These are phyloP conservation scores for Tricholoma sp. DNA, from an alignment of 768 basidiomycete genomes.

Conservation along the genomic window DNA sequence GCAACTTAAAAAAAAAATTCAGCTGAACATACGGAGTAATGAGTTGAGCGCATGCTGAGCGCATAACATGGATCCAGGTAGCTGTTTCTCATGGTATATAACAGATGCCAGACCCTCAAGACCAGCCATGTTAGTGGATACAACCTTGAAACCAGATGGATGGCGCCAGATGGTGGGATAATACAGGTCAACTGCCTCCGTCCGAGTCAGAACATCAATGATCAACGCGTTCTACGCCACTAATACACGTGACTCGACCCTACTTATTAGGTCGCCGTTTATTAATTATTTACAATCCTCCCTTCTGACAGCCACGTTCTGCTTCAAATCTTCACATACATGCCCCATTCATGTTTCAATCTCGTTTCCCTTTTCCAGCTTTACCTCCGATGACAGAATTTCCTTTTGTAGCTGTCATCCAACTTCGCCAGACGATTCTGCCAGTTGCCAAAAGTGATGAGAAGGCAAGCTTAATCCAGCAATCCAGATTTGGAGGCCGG, in stretches of 20 bases:
- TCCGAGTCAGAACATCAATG: no score
- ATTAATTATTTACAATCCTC: no score
- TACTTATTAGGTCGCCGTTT: no score
- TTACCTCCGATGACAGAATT: background rate
- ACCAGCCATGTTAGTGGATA: slow-evolving; percentile 42
- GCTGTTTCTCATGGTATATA: slow-evolving; percentile 79
- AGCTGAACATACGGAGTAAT: slow-evolving; percentile 57
- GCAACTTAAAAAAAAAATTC: background rate
- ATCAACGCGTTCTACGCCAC: background rate
- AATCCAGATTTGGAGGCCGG: no score
- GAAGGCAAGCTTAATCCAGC: no score
- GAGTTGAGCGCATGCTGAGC: slow-evolving; percentile 85
- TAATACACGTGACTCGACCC: background rate
- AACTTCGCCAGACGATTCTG: background rate
- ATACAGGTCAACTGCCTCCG: background rate
- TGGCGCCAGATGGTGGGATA: slow-evolving; percentile 1
- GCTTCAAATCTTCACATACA: background rate
- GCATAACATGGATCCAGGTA: slow-evolving; percentile 76
- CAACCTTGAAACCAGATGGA: background rate
- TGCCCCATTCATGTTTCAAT: background rate
- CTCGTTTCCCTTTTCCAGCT: background rate
- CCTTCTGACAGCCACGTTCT: background rate
- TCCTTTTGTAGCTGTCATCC: background rate
- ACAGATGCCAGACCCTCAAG: slow-evolving; percentile 46
- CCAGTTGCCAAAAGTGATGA: no score